Evolutionary conservation across 371 early-diverging fungal species (phyloP), one percentile per base, ranked within the genome.

Genomic region (Circinella umbellata): DNA sequence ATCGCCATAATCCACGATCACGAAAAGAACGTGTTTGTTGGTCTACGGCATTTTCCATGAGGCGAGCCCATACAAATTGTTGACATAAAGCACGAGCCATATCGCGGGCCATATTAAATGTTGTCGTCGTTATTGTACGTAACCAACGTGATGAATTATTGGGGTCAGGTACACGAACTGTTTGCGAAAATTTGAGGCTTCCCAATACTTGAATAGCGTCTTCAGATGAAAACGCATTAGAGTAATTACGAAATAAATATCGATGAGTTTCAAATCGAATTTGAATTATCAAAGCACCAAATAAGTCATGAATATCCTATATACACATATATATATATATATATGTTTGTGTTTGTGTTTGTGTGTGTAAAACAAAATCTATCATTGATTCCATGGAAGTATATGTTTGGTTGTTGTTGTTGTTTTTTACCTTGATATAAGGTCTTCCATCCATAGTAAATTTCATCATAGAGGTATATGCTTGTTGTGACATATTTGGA

Each of bases 21-120:
- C 80, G 80, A 49, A 89, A 89, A 34, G 81, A 75, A 59, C 87
- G 76, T 63, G 74, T 86, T 39, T 73, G 76, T 5, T 81, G 77
- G 49, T 89, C 90, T 0, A 78, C 75, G 0, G 87, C 85, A 57
- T 78, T 82, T 61, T 88, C 88, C 67, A 87, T 78, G 35, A 88
- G 54, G 4, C 81, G 80, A 27, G 87, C 86, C 48, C 82, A 84
- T 76, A 84, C 85, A 68, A 89, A 88, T 47, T 86, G 82, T 65
- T 89, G 88, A 57, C 90, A 89, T 4, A 89, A 72, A 34, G 86
- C 85, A 68, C 83, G 84, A 38, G 90, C 88, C 88, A 89, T 88
- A 53, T 88, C 88, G 60, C 82, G 69, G 5, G 83, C 82, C 82
- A 89, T 85, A 18, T 86, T 87, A 67, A 89, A 88, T 8, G 86